Conservation (phyloP, 1,139 yeast genomes). For the Schwanniomyces etchellsii region DNA sequence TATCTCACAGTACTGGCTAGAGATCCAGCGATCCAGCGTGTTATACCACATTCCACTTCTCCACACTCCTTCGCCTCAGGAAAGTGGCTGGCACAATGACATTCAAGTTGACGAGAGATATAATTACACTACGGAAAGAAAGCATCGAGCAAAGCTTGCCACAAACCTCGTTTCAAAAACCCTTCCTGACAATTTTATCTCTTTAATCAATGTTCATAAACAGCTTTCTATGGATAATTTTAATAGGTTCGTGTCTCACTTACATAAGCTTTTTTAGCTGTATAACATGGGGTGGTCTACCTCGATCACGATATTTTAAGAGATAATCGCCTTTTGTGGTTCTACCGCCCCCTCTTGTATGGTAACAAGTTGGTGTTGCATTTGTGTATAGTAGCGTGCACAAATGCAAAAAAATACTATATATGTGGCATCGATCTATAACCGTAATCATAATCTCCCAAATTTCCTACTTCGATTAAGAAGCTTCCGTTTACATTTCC, state of each 20-base stretch:
- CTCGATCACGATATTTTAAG: no score
- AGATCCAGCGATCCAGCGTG: conserved; percentile 14
- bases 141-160: not conserved
- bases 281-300: no score
- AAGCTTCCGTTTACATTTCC: no score
- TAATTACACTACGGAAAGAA: conserved; percentile 3
- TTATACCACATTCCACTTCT: conserved; percentile 26
- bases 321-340: no score
- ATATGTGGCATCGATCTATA: no score
- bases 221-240: conserved; percentile 1
- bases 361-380: no score
- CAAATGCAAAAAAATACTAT: no score
- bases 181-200: conserved; percentile 1
- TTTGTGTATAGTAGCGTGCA: no score
- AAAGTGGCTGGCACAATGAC: conserved; percentile 15
- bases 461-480: no score
- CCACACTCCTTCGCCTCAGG: conserved; percentile 20
- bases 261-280: conserved; percentile 2
- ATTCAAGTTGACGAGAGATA: conserved; percentile 17
- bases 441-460: no score
- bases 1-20: conserved; percentile 23
- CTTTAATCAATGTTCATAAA: conserved; percentile 2
- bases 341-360: no score
- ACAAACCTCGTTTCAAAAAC: conserved; percentile 1
- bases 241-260: conserved; percentile 2